Evolutionary conservation across 192 early-diverging fungal species (phyloP).

Genomic region (Entophlyctis luteolus): DNA sequence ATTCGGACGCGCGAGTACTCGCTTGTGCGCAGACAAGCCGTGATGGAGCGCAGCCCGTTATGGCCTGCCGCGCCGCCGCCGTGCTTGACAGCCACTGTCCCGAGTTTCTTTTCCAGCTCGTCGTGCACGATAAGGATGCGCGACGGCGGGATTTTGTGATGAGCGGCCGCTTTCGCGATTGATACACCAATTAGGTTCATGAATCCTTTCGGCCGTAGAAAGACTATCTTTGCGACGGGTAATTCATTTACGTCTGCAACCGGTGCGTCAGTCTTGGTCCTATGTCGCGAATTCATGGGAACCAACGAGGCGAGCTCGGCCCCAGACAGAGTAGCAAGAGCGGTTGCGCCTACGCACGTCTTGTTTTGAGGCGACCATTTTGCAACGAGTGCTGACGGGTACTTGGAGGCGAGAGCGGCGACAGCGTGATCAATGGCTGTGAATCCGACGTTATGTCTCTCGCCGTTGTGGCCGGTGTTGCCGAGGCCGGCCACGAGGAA

Average conservation of each 20-base stretch:
- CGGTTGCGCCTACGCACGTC: not conserved
- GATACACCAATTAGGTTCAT: constrained; percentile 70
- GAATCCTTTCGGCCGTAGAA: constrained; percentile 60
- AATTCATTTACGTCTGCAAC: not conserved
- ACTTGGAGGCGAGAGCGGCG: not conserved
- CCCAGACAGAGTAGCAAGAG: not conserved
- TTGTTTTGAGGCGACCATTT: too few relatives aligned
- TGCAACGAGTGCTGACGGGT: not conserved
- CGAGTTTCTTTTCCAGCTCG: constrained; percentile 66
- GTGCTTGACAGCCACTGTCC: constrained; percentile 55
- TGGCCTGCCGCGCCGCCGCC: constrained; percentile 67
- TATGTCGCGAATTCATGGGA: not conserved
- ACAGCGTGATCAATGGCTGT: constrained; percentile 59
- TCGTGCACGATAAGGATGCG: constrained; percentile 68
- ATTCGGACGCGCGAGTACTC: constrained; percentile 60
- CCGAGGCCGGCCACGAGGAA: constrained; percentile 62
- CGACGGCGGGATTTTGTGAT: constrained; percentile 36
- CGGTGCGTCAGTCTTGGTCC: not conserved
- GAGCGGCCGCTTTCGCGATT: constrained; percentile 56
- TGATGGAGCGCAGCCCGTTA: constrained; percentile 70
- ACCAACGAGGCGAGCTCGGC: not conserved
- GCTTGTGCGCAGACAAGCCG: constrained; percentile 36
- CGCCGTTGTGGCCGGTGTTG: constrained; percentile 60
- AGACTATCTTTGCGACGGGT: constrained; percentile 31
- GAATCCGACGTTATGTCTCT: constrained; percentile 73